Conservation (phyloP, 2,329 filamentous ascomycete genomes). For the Xylaria sp. region DNA sequence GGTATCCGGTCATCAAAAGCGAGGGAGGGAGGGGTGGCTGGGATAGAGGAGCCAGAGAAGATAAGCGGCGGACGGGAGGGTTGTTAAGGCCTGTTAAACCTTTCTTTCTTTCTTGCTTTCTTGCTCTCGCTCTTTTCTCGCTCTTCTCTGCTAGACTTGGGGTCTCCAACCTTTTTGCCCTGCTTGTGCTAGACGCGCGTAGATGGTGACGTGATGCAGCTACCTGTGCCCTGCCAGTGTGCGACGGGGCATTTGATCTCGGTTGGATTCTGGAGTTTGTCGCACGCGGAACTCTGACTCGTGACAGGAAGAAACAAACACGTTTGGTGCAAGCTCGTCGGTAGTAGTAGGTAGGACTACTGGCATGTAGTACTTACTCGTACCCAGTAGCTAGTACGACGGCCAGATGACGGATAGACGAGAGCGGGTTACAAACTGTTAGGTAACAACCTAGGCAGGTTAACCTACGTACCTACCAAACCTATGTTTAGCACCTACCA, state of each 20-base stretch:
- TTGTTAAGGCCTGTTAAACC: neutral
- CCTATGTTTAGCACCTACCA: no score
- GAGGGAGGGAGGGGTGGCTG: neutral
- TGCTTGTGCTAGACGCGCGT: conserved; percentile 23
- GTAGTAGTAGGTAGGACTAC: neutral
- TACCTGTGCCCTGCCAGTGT: conserved; percentile 32
- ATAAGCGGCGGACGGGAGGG: neutral
- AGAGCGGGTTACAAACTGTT: no score
- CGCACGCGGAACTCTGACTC: neutral
- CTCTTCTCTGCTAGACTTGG: conserved; percentile 2
- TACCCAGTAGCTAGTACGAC: no score
- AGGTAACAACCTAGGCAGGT: neutral
- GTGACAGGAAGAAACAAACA: conserved; percentile 17
- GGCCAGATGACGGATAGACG: no score
- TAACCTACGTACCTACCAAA: no score
- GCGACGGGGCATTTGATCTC: conserved; percentile 1
- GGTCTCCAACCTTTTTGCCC: conserved; percentile 17
- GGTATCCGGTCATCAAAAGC: conserved; percentile 9
- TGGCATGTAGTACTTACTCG: neutral
- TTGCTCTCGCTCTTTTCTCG: no score
- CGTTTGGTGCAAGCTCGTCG: neutral
- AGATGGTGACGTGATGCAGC: conserved; percentile 35
- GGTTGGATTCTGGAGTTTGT: neutral
- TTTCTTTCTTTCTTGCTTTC: neutral
- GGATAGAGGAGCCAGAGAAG: neutral